These are phyloP conservation scores for Pichia insulana DNA, from an alignment of 805 yeast genomes.

Conservation along the genomic window DNA sequence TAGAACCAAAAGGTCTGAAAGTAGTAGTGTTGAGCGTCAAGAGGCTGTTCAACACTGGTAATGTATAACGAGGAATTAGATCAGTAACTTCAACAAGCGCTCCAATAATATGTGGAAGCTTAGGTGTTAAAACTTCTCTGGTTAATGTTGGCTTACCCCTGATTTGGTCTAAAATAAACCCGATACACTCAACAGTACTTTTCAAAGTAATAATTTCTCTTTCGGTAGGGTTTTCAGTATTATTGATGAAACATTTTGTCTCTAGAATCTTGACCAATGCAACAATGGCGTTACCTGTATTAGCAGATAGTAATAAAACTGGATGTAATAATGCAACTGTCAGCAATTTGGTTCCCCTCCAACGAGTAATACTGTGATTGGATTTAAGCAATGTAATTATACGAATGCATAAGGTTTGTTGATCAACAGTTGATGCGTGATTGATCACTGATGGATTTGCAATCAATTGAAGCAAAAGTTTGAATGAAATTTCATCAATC, in stretches of 20 bases:
- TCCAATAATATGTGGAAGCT: slow-evolving; percentile 53
- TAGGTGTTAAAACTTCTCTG: slow-evolving; percentile 77
- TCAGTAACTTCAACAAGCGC: slow-evolving; percentile 39
- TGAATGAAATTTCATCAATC: slow-evolving; percentile 18
- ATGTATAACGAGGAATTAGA: slow-evolving; percentile 29
- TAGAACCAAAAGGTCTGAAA: slow-evolving; percentile 68
- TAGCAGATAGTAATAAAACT: slow-evolving; percentile 29
- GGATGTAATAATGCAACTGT: slow-evolving; percentile 29
- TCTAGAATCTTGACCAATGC: slow-evolving; percentile 35
- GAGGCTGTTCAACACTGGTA: slow-evolving; percentile 35
- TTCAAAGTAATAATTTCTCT: slow-evolving; percentile 23
- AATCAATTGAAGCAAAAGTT: slow-evolving; percentile 18
- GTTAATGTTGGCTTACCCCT: slow-evolving; percentile 79
- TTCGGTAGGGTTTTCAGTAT: slow-evolving; percentile 21
- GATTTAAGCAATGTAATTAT: slow-evolving; percentile 36
- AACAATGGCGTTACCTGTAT: slow-evolving; percentile 33
- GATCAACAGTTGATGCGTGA: slow-evolving; percentile 40
- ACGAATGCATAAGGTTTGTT: slow-evolving; percentile 41
- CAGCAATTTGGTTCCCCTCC: slow-evolving; percentile 50
- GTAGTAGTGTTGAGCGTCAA: slow-evolving; percentile 62
- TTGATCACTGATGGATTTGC: slow-evolving; percentile 26
- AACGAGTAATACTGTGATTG: slow-evolving; percentile 36
- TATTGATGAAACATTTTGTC: slow-evolving; percentile 29
- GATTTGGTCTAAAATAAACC: slow-evolving; percentile 37
- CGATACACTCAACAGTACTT: slow-evolving; percentile 33